Conservation (phyloP, 1,284 basidiomycete species). For the Malassezia caprae region DNA sequence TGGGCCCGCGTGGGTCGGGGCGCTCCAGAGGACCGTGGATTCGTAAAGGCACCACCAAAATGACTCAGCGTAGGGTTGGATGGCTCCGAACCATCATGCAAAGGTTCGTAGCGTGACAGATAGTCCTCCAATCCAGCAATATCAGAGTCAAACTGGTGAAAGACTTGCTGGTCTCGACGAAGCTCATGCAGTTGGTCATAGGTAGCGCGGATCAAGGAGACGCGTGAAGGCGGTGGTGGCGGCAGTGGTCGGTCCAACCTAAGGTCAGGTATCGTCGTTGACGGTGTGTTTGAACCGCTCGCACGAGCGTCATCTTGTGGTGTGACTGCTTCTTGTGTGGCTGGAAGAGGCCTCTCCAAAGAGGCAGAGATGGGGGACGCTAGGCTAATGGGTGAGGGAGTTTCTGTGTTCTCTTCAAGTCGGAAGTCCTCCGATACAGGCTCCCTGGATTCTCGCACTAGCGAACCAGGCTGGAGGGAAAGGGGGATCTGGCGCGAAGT, state of each 20-base stretch:
- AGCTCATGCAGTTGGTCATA: constrained; percentile 8
- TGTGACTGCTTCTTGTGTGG: no score
- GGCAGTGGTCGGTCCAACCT: not conserved
- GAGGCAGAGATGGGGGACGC: not conserved
- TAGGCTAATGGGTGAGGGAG: not conserved
- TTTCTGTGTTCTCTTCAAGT: not conserved
- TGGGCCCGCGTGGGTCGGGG: constrained; percentile 25
- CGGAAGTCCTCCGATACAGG: not conserved
- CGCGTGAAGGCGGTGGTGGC: constrained; percentile 12
- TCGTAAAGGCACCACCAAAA: constrained; percentile 15
- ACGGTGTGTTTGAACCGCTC: not conserved
- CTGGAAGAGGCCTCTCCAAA: no score
- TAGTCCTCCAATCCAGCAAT: constrained; percentile 3
- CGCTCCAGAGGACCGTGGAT: constrained; percentile 26
- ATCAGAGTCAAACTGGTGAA: not conserved
- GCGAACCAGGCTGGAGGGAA: not conserved
- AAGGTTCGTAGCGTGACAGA: not conserved
- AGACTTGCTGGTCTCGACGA: not conserved
- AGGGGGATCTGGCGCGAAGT: not conserved
- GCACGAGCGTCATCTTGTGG: not conserved
- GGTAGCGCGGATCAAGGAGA: constrained; percentile 2
- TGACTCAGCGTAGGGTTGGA: not conserved
- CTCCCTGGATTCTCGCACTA: not conserved
- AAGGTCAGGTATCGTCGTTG: not conserved
- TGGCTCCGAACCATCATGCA: not conserved